Evolutionary conservation across 2,329 filamentous ascomycete genomes (phyloP), one percentile per base, ranked within the genome.

Genomic region (Penicillium frequentans): DNA sequence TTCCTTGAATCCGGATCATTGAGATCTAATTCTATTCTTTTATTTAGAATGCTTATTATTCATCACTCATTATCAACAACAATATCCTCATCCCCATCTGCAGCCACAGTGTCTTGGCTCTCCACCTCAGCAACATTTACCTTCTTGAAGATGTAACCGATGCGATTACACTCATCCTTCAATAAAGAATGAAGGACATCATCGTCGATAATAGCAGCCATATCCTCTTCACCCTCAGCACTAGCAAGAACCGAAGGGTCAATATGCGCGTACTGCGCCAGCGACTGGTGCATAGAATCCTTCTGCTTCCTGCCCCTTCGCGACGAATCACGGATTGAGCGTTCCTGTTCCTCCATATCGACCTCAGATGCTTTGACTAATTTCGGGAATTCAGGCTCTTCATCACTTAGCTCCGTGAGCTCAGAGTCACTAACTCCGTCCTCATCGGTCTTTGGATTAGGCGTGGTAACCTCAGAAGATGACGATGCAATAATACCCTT

Each of bases 261-360:
- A 26, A 80, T 73, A 54, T 80, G 77, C 13, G 68, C 58, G 59
- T 78, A 80, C 26, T 75, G 73, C 43, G 78, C 73, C 23, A 80
- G 68, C 39, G 73, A 78, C 44, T 75, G 70, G 44, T 75, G 72
- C 66, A 79, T 77, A 42, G 71, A 72, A n/a, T 70, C 64, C 24
- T 70, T 70, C 35, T 68, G 64, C n/a, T 62, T 65, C 9, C 49
- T 16, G 54, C 35, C 54, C 60, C 55, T 51, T 19, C 54, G 61
- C 8, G 55, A 54, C 3, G 58, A 54, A 3, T 67, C 63, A n/a
- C 60, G 67, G 27, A 73, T 68, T n/a, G 62, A 56, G 3, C 60
- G 63, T 53, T 75, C 71, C 60, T 74, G 68, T 27, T 68, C 67
- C 24, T 73, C 69, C 57, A 75, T 70, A 51, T 75, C 65, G 2